Percentiles rank a stretch among this genome's conserved stretches.
phyloP scores from a whole-genome alignment of 805 yeast genomes.

The Saccharomycopsis sp. region DNA sequence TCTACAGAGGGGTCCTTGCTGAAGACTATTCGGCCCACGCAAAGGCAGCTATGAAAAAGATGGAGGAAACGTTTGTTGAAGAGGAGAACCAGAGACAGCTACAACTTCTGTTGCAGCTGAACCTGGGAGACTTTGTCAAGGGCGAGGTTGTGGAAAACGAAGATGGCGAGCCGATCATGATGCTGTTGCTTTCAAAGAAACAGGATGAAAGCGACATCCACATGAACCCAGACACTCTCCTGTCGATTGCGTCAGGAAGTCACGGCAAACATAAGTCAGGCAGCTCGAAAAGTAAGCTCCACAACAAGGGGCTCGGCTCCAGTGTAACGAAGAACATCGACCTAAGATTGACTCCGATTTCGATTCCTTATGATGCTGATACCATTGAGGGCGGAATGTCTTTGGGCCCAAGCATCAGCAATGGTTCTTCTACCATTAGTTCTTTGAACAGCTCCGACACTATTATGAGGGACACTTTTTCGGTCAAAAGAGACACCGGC shows the following conservation, averaged over 20 bases:
- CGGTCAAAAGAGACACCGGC: background rate
- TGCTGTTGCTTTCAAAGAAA: background rate
- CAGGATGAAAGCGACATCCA: background rate
- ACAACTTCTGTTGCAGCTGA: background rate
- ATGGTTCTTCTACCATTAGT: constrained; percentile 71
- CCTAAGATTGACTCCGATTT: constrained; percentile 37
- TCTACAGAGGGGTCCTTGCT: constrained; percentile 70
- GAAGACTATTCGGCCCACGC: constrained; percentile 72
- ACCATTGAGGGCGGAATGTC: constrained; percentile 21
- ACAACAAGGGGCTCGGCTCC: background rate
- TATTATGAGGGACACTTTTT: constrained; percentile 17
- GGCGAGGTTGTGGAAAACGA: constrained; percentile 18
- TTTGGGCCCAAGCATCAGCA: constrained; percentile 45
- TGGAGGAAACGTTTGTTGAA: constrained; percentile 22
- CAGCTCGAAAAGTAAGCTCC: background rate
- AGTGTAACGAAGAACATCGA: constrained; percentile 25
- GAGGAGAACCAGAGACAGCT: constrained; percentile 28
- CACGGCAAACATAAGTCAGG: background rate
- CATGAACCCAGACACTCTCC: background rate
- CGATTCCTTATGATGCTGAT: constrained; percentile 21
- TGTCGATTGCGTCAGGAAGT: background rate
- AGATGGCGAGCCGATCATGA: background rate
- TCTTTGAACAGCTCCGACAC: constrained; percentile 43
- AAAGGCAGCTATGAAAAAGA: constrained; percentile 47
- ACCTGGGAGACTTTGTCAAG: background rate